phyloP scores from a whole-genome alignment of 768 basidiomycete species.

The Amyloporia xantha region DNA sequence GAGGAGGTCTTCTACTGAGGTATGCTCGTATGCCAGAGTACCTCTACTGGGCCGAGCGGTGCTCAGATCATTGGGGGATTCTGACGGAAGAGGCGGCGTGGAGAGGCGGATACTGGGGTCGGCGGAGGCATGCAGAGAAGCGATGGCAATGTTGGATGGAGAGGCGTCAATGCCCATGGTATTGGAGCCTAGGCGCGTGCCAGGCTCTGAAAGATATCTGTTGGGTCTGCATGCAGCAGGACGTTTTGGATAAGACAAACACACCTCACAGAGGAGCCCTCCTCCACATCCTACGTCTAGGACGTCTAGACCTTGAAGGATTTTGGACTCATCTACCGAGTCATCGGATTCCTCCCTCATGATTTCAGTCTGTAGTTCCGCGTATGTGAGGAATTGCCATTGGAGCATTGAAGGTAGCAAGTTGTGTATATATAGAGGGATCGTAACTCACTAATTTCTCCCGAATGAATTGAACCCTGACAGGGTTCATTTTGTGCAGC shows the following conservation, averaged over 20 bases:
- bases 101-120: slow-evolving; percentile 55
- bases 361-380: too few species aligned
- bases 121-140: slow-evolving; percentile 69
- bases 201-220: slow-evolving; percentile 51
- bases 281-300: slow-evolving; percentile 96
- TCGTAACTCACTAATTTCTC: slow-evolving; percentile 48
- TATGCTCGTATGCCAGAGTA: slow-evolving; percentile 59
- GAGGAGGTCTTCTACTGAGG: slow-evolving; percentile 70
- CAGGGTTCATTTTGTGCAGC: slow-evolving; percentile 93
- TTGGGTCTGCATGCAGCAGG: not conserved
- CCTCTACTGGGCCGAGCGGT: slow-evolving; percentile 12
- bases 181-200: slow-evolving; percentile 78
- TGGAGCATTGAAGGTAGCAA: too few species aligned
- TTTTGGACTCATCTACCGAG: slow-evolving; percentile 22
- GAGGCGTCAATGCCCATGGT: slow-evolving; percentile 93
- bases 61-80: not conserved
- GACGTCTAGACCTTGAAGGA: slow-evolving; percentile 61
- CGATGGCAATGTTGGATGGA: slow-evolving; percentile 78
- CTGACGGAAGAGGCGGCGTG: slow-evolving; percentile 7
- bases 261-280: slow-evolving; percentile 85
- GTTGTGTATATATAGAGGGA: too few species aligned
- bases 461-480: slow-evolving; percentile 74
- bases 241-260: slow-evolving; percentile 10
- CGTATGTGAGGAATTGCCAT: too few species aligned
- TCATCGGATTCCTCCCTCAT: too few species aligned